phyloP scores from a whole-genome alignment of 495 filamentous ascomycete species.

The Podospora australis region DNA sequence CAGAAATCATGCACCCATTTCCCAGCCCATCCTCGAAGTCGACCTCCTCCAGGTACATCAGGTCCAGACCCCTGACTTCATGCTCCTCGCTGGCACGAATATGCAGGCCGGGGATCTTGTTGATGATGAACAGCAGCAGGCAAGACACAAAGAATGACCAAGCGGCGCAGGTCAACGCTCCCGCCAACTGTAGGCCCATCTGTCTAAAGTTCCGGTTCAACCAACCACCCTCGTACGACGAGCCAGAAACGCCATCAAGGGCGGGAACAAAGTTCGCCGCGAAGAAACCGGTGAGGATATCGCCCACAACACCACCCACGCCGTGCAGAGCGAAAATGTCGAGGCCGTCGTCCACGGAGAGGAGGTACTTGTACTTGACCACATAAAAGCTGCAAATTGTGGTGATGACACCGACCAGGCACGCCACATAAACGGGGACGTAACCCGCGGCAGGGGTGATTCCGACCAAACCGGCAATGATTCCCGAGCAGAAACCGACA shows the following conservation, averaged over 20 bases:
- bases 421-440: slow-evolving; percentile 69
- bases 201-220: slow-evolving; percentile 57
- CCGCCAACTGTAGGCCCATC: slow-evolving; percentile 70
- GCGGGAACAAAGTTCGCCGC: slow-evolving; percentile 53
- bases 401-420: slow-evolving; percentile 75
- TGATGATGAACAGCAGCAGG: slow-evolving; percentile 70
- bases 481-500: slow-evolving; percentile 92
- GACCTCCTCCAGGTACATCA: slow-evolving; percentile 37
- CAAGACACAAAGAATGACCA: slow-evolving; percentile 76
- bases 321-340: slow-evolving; percentile 79
- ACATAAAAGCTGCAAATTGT: slow-evolving; percentile 78
- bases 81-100: slow-evolving; percentile 67
- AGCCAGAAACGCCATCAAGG: slow-evolving; percentile 61
- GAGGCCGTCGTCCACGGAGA: slow-evolving; percentile 68
- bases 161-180: slow-evolving; percentile 62
- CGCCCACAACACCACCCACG: slow-evolving; percentile 70
- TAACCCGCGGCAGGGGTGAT: slow-evolving; percentile 73
- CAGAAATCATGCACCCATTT: slow-evolving; percentile 2
- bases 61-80: slow-evolving; percentile 72
- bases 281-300: slow-evolving; percentile 71
- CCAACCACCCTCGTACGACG: slow-evolving; percentile 47
- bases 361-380: slow-evolving; percentile 78
- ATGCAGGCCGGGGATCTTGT: slow-evolving; percentile 65
- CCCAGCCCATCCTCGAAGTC: slow-evolving; percentile 44
- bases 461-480: slow-evolving; percentile 79